phyloP scores from a whole-genome alignment of 257 asterid species.

The Mentha longifolia region DNA sequence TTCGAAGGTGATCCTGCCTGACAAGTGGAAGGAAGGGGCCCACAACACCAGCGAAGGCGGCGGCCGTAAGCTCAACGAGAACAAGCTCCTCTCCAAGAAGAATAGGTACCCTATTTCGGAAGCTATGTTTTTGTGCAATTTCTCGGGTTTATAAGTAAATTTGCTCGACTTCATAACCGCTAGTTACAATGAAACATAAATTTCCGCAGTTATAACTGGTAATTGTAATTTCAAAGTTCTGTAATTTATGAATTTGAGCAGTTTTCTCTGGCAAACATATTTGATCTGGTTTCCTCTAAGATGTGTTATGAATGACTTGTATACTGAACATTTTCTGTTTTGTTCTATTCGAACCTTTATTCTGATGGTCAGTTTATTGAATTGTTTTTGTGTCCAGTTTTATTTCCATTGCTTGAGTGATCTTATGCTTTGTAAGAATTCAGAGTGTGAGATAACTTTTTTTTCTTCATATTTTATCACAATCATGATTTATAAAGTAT shows the following conservation, averaged over 20 bases:
- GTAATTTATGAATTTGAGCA: neutral
- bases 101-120: too few species aligned
- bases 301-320: neutral
- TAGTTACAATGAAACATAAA: too few species aligned
- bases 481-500: neutral
- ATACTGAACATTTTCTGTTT: neutral
- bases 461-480: neutral
- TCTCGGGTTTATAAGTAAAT: neutral
- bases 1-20: too few species aligned
- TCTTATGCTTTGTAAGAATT: neutral
- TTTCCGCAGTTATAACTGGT: neutral
- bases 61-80: too few species aligned
- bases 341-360: neutral
- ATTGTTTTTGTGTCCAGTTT: neutral
- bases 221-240: neutral
- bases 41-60: too few species aligned
- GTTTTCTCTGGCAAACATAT: neutral
- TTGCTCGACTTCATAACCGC: neutral
- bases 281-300: neutral
- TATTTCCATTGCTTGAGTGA: constrained; percentile 14
- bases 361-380: neutral
- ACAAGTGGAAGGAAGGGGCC: too few species aligned
- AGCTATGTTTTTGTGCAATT: neutral
- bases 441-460: neutral
- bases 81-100: too few species aligned